Base-by-base conservation (phyloP, 1,284 basidiomycete species). In the Trametes hirsuta region DNA sequence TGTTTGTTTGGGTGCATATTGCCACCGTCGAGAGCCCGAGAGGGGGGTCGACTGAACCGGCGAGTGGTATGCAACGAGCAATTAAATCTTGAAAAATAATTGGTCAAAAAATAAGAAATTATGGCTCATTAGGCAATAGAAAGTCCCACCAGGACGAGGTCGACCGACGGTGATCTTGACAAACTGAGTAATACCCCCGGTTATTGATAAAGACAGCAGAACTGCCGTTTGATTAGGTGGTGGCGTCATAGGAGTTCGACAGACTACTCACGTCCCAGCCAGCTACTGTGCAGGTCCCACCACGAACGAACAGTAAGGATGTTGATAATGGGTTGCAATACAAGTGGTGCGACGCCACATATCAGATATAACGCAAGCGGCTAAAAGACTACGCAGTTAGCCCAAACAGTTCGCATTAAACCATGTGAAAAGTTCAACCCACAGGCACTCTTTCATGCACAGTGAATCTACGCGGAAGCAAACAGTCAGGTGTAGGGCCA, bases 121-220 rank as follows among this genome's bases (percentile, higher is more conserved):
- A 30, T 37, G 21, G 4, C 46, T 12, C 8, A 15, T 6, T 3
- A 3, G 4, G 14, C 34, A 30, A 42, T 30, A n/a, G 3, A 10
- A 12, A 45, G 35, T 34, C 74, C 61, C 66, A 87, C 90, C 90
- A 66, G 90, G 93, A 45, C 97, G 83, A 0, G 97, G 95, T 34
- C 97, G 84, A 36, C 97, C 97, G 21, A 97, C 95, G 1, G 90
- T 89, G 39, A 93, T 80, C 77, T 98, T 98, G 63, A 87, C 81
- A 58, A 95, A 81, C 71, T 97, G 91, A 0, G 96, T 97, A 45
- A 96, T 77, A 35, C 87, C 79, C 11, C 93, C 92, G 0, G 94
- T 90, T 47, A 96, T 78, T 4, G 88, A 80, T 47, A 94, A 81
- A 12, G 86, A 81, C 41, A 96, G 82, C 24, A 92, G 77, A 63